phyloP scores from a whole-genome alignment of 441 rosid species.

The Jatropha podagrica region DNA sequence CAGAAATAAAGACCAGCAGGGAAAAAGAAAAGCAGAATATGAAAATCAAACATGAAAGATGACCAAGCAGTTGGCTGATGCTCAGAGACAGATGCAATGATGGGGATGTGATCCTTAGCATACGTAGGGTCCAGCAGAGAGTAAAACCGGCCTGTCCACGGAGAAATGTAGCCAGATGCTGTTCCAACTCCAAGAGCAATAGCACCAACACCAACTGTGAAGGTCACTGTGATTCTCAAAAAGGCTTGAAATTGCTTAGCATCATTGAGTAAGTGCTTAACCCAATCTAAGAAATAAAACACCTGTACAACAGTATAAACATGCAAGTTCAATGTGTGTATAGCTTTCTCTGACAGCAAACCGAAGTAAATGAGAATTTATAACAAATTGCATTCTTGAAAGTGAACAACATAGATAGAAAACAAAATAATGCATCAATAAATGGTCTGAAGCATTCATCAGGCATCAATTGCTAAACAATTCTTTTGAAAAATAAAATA shows the following conservation, averaged over 20 bases:
- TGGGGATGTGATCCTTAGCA: constrained; percentile 96
- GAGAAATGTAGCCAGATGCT: constrained; percentile 96
- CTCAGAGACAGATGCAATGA: constrained; percentile 98
- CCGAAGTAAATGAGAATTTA: constrained; percentile 1
- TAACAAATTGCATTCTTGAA: neutral
- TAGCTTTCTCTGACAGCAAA: neutral
- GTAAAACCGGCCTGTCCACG: constrained; percentile 98
- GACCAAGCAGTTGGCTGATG: constrained; percentile 99
- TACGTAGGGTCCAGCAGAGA: constrained; percentile 96
- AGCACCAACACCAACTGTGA: constrained; percentile 65
- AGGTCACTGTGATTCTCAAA: constrained; percentile 78
- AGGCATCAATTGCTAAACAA: neutral
- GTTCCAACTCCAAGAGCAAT: constrained; percentile 87
- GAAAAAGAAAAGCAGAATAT: constrained; percentile 94
- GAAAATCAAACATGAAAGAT: constrained; percentile 98
- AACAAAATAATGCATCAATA: neutral
- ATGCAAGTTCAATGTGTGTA: neutral
- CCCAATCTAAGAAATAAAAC: constrained; percentile 93
- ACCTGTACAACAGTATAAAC: constrained; percentile 45
- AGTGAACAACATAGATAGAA: neutral
- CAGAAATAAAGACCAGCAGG: constrained; percentile 99
- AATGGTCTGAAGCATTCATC: neutral
- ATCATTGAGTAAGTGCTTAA: constrained; percentile 77
- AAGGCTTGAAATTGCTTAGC: constrained; percentile 80
- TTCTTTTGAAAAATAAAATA: neutral